Percentiles rank a stretch among this genome's conserved stretches.
Evolutionary conservation across 129 eudicot species (phyloP).

Genomic region (Escallonia herrerae): DNA sequence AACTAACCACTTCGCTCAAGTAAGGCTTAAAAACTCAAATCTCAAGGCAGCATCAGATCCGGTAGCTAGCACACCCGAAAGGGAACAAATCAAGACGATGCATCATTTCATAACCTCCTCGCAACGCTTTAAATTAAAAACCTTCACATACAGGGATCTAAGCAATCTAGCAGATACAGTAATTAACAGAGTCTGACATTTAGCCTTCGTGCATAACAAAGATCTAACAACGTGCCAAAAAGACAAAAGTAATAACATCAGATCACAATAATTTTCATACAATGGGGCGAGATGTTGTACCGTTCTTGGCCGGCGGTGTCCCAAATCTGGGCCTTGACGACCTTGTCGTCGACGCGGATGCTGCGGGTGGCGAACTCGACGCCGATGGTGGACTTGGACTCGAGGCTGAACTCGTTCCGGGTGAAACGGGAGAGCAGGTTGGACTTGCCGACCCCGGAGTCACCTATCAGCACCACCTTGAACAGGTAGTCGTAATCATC

Average conservation of each 20-base stretch:
- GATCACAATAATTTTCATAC: too few species aligned
- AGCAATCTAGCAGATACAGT: not conserved
- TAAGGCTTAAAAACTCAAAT: too few species aligned
- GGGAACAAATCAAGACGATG: too few species aligned
- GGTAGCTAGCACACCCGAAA: too few species aligned
- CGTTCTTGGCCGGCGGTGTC: constrained; percentile 63
- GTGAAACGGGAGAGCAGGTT: constrained; percentile 50
- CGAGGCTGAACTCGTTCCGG: constrained; percentile 59
- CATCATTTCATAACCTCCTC: too few species aligned
- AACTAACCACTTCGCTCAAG: too few species aligned
- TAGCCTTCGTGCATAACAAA: too few species aligned
- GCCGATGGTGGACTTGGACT: constrained; percentile 62
- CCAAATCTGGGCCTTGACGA: constrained; percentile 74
- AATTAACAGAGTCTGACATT: too few species aligned
- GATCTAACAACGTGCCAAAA: too few species aligned
- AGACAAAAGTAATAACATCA: not conserved
- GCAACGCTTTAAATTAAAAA: not conserved
- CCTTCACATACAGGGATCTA: not conserved
- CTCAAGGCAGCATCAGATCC: too few species aligned
- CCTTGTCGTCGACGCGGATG: constrained; percentile 51
- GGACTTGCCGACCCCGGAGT: constrained; percentile 51
- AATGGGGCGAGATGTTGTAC: constrained; percentile 15
- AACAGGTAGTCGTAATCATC: constrained; percentile 55
- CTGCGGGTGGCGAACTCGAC: constrained; percentile 65
- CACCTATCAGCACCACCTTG: constrained; percentile 55